Percentiles rank a stretch among this genome's conserved stretches.
phyloP scores from a whole-genome alignment of 176 grass and related monocot species.

The Ampelocalamus luodianensis region DNA sequence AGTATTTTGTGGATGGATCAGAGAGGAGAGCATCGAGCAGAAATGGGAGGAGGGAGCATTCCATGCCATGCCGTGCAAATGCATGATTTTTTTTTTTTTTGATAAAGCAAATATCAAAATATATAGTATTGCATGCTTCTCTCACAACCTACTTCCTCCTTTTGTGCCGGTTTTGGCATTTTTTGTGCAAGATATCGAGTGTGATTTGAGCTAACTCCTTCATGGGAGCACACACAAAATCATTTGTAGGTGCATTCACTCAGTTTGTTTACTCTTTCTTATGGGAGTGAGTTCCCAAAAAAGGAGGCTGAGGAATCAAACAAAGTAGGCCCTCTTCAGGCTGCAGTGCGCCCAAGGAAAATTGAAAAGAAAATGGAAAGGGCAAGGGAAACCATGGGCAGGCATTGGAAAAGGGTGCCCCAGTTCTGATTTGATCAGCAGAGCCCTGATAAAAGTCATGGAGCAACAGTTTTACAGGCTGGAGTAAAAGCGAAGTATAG shows the following conservation, averaged over 20 bases:
- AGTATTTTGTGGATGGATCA: conserved; percentile 8
- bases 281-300: conserved; percentile 48
- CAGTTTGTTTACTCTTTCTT: conserved; percentile 33
- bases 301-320: conserved; percentile 38
- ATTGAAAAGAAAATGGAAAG: conserved; percentile 39
- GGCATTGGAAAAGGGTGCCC: conserved; percentile 54
- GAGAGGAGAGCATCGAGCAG: conserved; percentile 1
- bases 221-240: conserved; percentile 42
- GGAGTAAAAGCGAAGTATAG: conserved; percentile 8
- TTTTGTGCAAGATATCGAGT: background rate
- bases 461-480: conserved; percentile 40
- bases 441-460: conserved; percentile 64
- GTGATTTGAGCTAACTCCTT: conserved; percentile 34
- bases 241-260: conserved; percentile 34
- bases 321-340: conserved; percentile 46
- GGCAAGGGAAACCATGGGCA: conserved; percentile 39
- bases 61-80: conserved; percentile 16
- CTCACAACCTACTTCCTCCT: background rate
- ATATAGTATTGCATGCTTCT: background rate
- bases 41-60: background rate
- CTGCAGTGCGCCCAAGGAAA: conserved; percentile 23
- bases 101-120: background rate
- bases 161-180: background rate
- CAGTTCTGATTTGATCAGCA: conserved; percentile 43
- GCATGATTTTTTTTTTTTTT: background rate